Base-by-base conservation (phyloP, 2,329 filamentous ascomycete genomes). In the Lecanoromycetidae sp. region DNA sequence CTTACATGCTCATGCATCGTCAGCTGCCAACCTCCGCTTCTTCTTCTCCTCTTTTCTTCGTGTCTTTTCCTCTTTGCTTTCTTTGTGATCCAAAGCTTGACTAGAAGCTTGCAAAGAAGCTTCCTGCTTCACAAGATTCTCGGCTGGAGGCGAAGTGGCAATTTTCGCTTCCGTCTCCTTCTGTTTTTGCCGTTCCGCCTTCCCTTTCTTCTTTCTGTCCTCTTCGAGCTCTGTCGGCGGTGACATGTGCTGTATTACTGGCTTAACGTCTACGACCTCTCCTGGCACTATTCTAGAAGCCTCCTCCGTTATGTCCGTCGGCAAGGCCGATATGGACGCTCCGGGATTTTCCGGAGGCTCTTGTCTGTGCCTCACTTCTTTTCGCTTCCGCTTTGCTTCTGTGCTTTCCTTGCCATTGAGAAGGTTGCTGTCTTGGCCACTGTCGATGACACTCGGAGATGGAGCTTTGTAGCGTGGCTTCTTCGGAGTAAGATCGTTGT, bases 31-130 rank as follows among this genome's bases (percentile, higher is more conserved):
- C 36, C 30, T 52, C 26, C 37, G 23, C 20, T 17, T 32, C 33
- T 29, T 27, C 27, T 49, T 52, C n/a, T 43, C 42, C 33, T 46
- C 46, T 38, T 49, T 49, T 35, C 46, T 33, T n/a, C 25, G 42
- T 26, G 27, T 33, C 35, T 38, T 32, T 33, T 49, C 50, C 22
- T 49, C 46, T 22, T 34, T 42, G 10, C 42, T 25, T 23, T 43
- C 34, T 20, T 38, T 17, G 4, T 13, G 23, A 5, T 20, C 19
- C 5, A 32, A 33, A 15, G 10, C 41, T 17, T 25, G 44, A 27
- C 19, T 27, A 8, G 35, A 38, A 15, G 4, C 30, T 15, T 29
- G 22, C 20, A 20, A 32, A 5, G 12, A 4, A 4, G 20, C 22
- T 43, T 33, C 17, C 13, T 22, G 15, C 2, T 22, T 22, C 15